These are phyloP conservation scores for Flaveria bidentis DNA, from an alignment of 129 eudicot species.

Conservation along the genomic window DNA sequence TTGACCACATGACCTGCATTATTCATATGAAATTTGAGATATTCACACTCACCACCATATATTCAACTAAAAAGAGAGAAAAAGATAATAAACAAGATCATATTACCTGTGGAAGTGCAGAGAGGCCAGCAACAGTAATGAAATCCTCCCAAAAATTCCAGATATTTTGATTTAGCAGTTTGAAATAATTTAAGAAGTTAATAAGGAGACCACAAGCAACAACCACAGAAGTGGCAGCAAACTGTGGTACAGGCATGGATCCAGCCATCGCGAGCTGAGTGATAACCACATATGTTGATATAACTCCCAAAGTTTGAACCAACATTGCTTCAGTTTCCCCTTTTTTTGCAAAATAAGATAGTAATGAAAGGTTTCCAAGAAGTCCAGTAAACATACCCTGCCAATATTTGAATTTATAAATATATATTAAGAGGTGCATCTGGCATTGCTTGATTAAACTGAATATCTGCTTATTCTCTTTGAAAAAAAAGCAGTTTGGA, in stretches of 20 bases:
- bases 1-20: slow-evolving; percentile 99
- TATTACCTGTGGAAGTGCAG: slow-evolving; percentile 91
- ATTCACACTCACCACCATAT: background rate
- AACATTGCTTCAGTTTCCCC: slow-evolving; percentile 83
- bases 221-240: slow-evolving; percentile 55
- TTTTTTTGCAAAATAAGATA: slow-evolving; percentile 88
- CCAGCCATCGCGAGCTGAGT: slow-evolving; percentile 86
- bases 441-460: too few relatives aligned
- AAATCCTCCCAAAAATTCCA: slow-evolving; percentile 97
- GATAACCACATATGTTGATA: slow-evolving; percentile 72
- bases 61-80: background rate
- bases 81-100: background rate
- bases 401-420: slow-evolving; percentile 14
- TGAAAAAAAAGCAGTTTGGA: too few relatives aligned
- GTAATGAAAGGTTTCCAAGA: slow-evolving; percentile 84
- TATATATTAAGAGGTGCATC: background rate
- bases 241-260: slow-evolving; percentile 93
- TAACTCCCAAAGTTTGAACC: slow-evolving; percentile 87
- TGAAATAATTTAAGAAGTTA: slow-evolving; percentile 72
- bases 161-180: slow-evolving; percentile 53
- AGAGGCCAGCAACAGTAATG: slow-evolving; percentile 83
- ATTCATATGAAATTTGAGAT: background rate
- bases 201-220: slow-evolving; percentile 70
- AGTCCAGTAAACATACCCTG: slow-evolving; percentile 97
- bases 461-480: too few relatives aligned